A percentile compares a stretch with the other conserved stretches of the same genome.
Conservation (phyloP, 768 basidiomycete genomes). For the Russula griseocarnosa region DNA sequence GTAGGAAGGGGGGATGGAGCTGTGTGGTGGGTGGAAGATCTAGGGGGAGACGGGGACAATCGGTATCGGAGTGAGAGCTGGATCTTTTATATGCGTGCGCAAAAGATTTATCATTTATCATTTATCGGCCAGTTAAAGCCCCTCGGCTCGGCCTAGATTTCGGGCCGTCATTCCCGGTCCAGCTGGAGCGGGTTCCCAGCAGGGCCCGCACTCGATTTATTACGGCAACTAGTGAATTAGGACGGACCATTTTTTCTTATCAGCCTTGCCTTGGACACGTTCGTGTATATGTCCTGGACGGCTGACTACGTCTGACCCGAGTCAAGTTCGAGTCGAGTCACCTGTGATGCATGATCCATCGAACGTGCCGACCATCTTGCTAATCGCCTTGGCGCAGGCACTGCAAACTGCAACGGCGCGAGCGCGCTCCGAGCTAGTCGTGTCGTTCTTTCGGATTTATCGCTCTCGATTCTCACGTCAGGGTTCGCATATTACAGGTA, state of each 20-base stretch:
- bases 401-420: no score
- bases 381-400: not conserved
- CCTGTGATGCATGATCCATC: no score
- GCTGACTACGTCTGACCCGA: no score
- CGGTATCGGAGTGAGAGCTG: conserved; percentile 11
- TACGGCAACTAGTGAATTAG: no score
- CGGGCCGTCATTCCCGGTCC: not conserved
- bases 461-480: conserved; percentile 2
- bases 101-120: conserved; percentile 20
- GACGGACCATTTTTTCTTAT: not conserved
- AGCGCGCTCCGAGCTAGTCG: no score
- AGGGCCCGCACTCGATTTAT: no score
- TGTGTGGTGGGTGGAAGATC: not conserved
- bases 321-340: no score
- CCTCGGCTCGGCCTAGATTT: conserved; percentile 18
- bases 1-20: not conserved
- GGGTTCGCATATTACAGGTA: not conserved
- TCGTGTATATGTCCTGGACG: not conserved
- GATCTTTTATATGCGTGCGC: not conserved
- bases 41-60: conserved; percentile 6
- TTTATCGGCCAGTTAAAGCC: conserved; percentile 11
- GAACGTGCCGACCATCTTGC: not conserved
- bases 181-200: no score
- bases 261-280: not conserved
- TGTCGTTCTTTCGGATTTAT: no score